Conservation (phyloP, 73 alveolate species). For the Stentor coeruleus region DNA sequence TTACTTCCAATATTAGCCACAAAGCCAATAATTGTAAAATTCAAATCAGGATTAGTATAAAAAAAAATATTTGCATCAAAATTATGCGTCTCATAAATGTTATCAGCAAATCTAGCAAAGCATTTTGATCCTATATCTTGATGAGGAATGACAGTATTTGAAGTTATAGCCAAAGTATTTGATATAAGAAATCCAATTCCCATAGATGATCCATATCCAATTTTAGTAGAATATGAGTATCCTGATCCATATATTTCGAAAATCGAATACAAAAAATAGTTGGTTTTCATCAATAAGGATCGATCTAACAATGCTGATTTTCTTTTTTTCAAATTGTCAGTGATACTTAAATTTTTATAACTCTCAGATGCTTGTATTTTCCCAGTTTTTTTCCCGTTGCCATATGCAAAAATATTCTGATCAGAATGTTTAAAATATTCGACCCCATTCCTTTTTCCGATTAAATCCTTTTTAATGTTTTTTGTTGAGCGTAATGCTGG, state of each 20-base stretch:
- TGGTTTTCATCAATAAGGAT: no score
- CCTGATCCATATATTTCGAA: neutral
- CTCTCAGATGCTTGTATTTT: no score
- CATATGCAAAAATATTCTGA: no score
- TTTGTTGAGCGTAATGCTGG: no score
- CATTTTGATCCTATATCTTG: neutral
- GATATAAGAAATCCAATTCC: neutral
- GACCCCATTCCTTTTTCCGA: no score
- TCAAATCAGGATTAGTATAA: neutral
- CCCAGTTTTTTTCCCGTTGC: no score
- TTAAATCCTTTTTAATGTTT: no score
- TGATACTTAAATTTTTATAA: no score
- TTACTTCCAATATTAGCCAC: neutral
- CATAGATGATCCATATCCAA: neutral
- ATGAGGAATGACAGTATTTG: neutral
- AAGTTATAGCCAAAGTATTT: neutral
- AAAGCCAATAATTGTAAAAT: conserved; percentile 8
- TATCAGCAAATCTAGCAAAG: neutral
- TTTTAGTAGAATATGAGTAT: neutral
- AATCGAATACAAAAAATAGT: neutral
- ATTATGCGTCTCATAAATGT: conserved; percentile 1
- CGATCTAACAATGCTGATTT: no score
- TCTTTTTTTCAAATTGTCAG: no score
- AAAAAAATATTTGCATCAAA: neutral
- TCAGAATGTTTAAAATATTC: no score